Evolutionary conservation across 1,139 yeast genomes (phyloP).

Genomic region (Geotrichum fermentans): DNA sequence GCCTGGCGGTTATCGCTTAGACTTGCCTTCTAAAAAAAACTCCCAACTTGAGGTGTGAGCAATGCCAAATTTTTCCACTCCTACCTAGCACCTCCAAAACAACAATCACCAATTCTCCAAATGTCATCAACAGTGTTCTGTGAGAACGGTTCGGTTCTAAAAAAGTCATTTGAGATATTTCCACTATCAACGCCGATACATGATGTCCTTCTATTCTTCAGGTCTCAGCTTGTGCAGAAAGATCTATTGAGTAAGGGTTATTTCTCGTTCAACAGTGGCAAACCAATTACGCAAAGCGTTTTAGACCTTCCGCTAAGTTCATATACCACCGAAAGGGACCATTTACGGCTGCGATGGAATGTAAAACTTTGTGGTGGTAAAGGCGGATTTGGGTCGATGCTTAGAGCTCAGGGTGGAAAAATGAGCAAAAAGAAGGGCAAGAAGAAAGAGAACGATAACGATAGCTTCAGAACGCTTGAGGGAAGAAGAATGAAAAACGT

Average conservation of each 20-base stretch:
- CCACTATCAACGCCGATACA: background rate
- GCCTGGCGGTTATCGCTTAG: too few relatives aligned
- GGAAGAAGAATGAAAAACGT: constrained; percentile 39
- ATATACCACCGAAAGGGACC: background rate
- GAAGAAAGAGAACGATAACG: constrained; percentile 31
- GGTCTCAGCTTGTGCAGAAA: constrained; percentile 7
- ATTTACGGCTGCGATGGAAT: constrained; percentile 16
- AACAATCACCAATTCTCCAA: background rate
- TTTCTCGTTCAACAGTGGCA: constrained; percentile 15
- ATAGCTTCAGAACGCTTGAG: constrained; percentile 39
- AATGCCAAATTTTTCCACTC: background rate
- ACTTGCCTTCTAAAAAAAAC: too few relatives aligned
- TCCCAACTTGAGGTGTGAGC: background rate
- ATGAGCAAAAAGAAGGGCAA: constrained; percentile 33
- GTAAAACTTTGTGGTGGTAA: constrained; percentile 41
- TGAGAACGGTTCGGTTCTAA: constrained; percentile 6
- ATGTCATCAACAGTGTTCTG: constrained; percentile 14
- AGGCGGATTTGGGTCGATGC: constrained; percentile 48
- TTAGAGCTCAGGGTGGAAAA: constrained; percentile 41
- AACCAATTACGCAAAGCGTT: constrained; percentile 5
- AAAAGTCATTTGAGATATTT: constrained; percentile 3
- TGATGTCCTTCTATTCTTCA: constrained; percentile 6
- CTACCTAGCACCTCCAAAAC: background rate
- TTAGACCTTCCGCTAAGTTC: constrained; percentile 2
- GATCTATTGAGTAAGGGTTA: constrained; percentile 3